phyloP scores from a whole-genome alignment of 176 grass and related monocot species.

The Carex kokanica region DNA sequence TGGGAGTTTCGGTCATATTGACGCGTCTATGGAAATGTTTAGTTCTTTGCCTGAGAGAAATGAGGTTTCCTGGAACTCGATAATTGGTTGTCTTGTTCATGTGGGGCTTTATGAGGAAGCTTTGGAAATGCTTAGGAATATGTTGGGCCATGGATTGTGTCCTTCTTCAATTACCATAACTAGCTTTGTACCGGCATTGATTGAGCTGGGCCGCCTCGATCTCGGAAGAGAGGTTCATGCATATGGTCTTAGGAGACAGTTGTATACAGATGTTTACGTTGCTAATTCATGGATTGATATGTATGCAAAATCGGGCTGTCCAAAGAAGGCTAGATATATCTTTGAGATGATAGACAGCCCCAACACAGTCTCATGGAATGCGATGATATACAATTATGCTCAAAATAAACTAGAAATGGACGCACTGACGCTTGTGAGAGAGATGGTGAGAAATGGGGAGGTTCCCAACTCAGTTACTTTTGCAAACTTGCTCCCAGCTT shows the following conservation, averaged over 20 bases:
- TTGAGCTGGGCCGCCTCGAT: constrained; percentile 53
- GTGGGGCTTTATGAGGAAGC: constrained; percentile 37
- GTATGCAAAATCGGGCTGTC: constrained; percentile 75
- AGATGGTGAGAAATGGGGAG: constrained; percentile 58
- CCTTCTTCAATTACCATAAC: constrained; percentile 62
- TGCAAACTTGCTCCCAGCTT: constrained; percentile 77
- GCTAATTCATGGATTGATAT: constrained; percentile 78
- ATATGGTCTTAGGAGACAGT: constrained; percentile 44
- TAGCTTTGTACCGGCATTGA: constrained; percentile 65
- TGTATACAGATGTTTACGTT: constrained; percentile 63
- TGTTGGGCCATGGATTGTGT: constrained; percentile 27
- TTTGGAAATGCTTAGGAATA: constrained; percentile 42
- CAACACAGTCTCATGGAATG: constrained; percentile 73
- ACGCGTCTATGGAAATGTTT: constrained; percentile 42
- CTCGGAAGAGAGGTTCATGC: constrained; percentile 60
- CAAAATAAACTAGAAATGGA: constrained; percentile 59
- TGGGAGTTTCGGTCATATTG: constrained; percentile 48
- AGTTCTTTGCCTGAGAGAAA: constrained; percentile 42
- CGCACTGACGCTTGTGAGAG: constrained; percentile 40
- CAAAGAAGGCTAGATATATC: constrained; percentile 40
- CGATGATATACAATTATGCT: constrained; percentile 68
- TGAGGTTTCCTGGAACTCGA: constrained; percentile 78
- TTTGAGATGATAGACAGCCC: constrained; percentile 50
- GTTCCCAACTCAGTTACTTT: constrained; percentile 61
- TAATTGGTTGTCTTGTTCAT: constrained; percentile 58